Base-by-base conservation (phyloP, 495 filamentous ascomycete species). In the Aspergillus nanangensis region DNA sequence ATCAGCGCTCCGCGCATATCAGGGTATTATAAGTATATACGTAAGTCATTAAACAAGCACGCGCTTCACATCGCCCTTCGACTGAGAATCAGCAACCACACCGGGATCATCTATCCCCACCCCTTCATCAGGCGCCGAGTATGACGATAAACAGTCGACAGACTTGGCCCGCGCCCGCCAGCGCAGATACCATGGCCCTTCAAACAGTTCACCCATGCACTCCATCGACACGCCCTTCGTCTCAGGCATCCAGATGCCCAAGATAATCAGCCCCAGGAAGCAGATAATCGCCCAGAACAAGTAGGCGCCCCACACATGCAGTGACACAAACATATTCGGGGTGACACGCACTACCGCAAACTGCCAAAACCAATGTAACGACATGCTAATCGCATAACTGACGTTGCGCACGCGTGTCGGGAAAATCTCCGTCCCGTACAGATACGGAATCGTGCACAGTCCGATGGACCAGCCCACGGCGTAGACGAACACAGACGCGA, bases 301-400 rank as follows among this genome's bases (percentile, higher is more conserved):
- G 42, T 71, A 74, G 1, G 71, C 71, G 3, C 71, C 71, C 69
- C 68, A 74, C 14, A 69, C 54, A 40, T 72, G 31, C 31, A 74
- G 48, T 13, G 58, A 58, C 24, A 56, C 62, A 40, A 75, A 69
- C 71, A 74, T 72, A 46, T 70, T 71, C 0, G 66, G 66, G 2
- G 71, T 74, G 14, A 74, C 71, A 5, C 69, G 66, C 14, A 74
- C 71, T 17, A 74, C 69, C 19, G 71, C 69, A 50, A 74, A 74
- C 55, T 72, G 69, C 56, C 71, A 74, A 50, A 71, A 67, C 71
- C 71, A 74, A 47, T 72, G 71, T 21, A 72, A 47, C 0, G 58
- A 58, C 69, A 72, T 74, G 32, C 67, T 72, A 34, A 56, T 45
- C 4, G 66, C 68, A 40, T 74, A 72, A 44, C 66, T 62, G 13